These are phyloP conservation scores for Laburnicola sp. DNA, from an alignment of 2,329 filamentous ascomycete species.

Conservation along the genomic window DNA sequence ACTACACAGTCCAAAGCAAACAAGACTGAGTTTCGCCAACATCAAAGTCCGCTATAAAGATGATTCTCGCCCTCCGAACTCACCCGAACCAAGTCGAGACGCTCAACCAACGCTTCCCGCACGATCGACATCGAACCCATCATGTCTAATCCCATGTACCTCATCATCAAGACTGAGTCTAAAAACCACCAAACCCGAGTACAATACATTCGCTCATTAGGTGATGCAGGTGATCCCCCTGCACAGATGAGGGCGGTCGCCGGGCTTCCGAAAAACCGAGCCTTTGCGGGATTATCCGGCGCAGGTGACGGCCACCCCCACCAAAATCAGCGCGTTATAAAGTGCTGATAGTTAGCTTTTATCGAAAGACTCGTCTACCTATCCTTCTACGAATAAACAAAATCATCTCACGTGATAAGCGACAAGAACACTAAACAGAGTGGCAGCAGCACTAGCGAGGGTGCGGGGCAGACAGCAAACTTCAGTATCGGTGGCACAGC, in stretches of 20 bases:
- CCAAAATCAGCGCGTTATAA: background rate
- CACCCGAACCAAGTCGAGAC: too few relatives aligned
- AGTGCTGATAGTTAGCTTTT: background rate
- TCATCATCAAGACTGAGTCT: too few relatives aligned
- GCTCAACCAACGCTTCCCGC: too few relatives aligned
- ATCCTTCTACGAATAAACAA: background rate
- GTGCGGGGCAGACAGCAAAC: background rate
- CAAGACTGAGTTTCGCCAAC: too few relatives aligned
- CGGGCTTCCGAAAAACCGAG: background rate
- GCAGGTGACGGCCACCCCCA: background rate
- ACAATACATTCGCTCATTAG: background rate
- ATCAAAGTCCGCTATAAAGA: too few relatives aligned
- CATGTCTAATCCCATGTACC: too few relatives aligned
- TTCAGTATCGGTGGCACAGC: too few relatives aligned
- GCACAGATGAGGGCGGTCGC: background rate
- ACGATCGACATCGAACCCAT: too few relatives aligned
- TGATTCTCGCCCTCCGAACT: too few relatives aligned
- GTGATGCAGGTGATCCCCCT: background rate
- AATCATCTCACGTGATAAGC: constrained; percentile 27
- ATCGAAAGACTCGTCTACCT: background rate
- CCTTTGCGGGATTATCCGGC: background rate
- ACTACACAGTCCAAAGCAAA: too few relatives aligned
- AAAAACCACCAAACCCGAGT: too few relatives aligned
- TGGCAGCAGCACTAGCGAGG: constrained; percentile 16
- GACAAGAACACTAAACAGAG: constrained; percentile 40